Conservation (phyloP, 1,284 basidiomycete genomes). For the Ganoderma leucocontextum region DNA sequence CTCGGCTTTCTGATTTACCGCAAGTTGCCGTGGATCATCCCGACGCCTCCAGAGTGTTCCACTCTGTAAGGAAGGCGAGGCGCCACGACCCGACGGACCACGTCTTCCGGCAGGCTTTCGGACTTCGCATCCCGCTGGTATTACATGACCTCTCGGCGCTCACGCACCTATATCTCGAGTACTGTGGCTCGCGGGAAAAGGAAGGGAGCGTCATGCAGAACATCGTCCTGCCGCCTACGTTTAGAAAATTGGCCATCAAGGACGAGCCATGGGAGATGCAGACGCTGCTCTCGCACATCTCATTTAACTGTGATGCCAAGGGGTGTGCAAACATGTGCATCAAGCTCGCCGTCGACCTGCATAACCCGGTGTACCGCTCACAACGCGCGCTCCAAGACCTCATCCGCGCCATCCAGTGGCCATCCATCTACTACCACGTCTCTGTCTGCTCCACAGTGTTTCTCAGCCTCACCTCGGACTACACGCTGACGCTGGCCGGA, state of each 20-base stretch:
- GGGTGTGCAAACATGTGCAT: background rate
- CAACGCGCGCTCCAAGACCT: background rate
- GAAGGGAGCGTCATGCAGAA: background rate
- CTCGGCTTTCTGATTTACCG: background rate
- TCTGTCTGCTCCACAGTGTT: background rate
- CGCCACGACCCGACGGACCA: background rate
- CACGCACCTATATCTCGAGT: background rate
- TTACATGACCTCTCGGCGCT: background rate
- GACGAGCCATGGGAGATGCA: background rate
- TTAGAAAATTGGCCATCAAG: background rate
- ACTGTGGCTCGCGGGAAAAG: background rate
- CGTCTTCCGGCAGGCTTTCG: background rate
- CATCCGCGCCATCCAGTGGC: background rate
- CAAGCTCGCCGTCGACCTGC: background rate
- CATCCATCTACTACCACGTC: background rate
- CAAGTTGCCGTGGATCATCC: background rate
- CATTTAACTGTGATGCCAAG: background rate
- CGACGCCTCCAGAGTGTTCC: background rate
- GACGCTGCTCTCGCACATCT: background rate
- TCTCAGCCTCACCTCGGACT: background rate
- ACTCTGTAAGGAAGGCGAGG: background rate
- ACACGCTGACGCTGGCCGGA: background rate
- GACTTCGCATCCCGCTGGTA: background rate
- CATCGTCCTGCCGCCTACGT: background rate
- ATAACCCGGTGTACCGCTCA: background rate